Base-by-base conservation (phyloP, 2,329 filamentous ascomycete genomes). In the Phyllosticta citribraziliensis region DNA sequence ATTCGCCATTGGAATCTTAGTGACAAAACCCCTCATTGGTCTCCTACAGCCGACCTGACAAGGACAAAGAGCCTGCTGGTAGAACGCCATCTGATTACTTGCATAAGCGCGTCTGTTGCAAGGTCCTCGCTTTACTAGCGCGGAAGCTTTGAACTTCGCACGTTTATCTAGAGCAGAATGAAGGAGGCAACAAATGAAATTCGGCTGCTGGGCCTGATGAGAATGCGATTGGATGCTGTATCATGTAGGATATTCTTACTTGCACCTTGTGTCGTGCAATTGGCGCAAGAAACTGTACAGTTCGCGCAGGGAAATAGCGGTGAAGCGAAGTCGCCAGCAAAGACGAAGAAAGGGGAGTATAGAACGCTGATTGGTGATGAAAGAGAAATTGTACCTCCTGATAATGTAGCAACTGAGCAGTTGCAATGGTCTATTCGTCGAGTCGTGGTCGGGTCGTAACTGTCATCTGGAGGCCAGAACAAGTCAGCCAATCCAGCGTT, bases 401-500 rank as follows among this genome's bases (percentile, higher is more conserved):
- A n/a, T 5, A 19, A n/a, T 40, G 17, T 47, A 47, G 40, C 40
- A 47, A 47, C 2, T 47, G 40, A n/a, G 40, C 14, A 47, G 14
- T 6, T 47, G 40, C 40, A n/a, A n/a, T 47, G 17, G 4, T 47
- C 17, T n/a, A n/a, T 47, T 47, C 40, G 40, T 47, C 40, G 40
- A 47, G 40, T n/a, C 40, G 40, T 47, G 40, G 40, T 17, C 14
- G 40, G 2, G 40, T n/a, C 40, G 40, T 47, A 3, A 47, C 40
- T 17, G 40, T n/a, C 40, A 8, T 47, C 2, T 47, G 40, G 40
- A 14, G 40, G 40, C 40, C 40, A n/a, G 40, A 47, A 24, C 58
- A 60, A 56, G 35, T 80, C 71, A 83, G 63, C 78, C 78, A 57
- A 79, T 72, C 86, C 86, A 88, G 68, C 76, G 75, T 69, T 86